Evolutionary conservation across 768 basidiomycete species (phyloP).

Genomic region (Suillus subaureus): DNA sequence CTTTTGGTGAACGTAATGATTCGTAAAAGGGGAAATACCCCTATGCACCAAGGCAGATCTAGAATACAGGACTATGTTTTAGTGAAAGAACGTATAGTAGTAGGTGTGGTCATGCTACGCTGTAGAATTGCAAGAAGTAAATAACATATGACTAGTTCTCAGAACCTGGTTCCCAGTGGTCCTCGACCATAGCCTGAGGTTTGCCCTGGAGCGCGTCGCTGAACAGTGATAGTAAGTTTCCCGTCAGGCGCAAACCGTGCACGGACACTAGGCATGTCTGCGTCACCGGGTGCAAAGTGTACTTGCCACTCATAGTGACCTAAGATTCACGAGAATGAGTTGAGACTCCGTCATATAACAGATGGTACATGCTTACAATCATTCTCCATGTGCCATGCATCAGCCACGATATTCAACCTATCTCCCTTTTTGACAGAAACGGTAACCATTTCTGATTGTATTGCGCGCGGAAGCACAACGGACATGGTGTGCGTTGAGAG

Average conservation of each 20-base stretch:
- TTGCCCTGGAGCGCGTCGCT: slow-evolving; percentile 30
- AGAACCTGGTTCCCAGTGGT: slow-evolving; percentile 30
- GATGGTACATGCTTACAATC: slow-evolving; percentile 49
- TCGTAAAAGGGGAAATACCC: neutral
- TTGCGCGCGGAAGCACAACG: slow-evolving; percentile 49
- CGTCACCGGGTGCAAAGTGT: slow-evolving; percentile 52
- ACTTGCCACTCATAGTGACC: slow-evolving; percentile 68
- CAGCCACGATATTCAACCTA: slow-evolving; percentile 56
- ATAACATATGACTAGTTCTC: slow-evolving; percentile 17
- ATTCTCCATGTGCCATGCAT: slow-evolving; percentile 62
- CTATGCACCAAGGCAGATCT: neutral
- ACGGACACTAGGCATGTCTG: slow-evolving; percentile 54
- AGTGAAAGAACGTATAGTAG: neutral
- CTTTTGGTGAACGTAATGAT: neutral
- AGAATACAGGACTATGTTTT: slow-evolving; percentile 4
- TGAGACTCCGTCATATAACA: slow-evolving; percentile 3
- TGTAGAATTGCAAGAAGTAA: neutral
- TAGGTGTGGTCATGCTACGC: neutral
- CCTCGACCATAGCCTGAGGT: slow-evolving; percentile 17
- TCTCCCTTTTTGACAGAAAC: slow-evolving; percentile 62
- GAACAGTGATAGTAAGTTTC: slow-evolving; percentile 50
- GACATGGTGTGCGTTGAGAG: slow-evolving; percentile 44
- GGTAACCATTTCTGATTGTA: slow-evolving; percentile 65
- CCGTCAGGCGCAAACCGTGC: slow-evolving; percentile 51
- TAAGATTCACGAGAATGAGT: slow-evolving; percentile 21